Evolutionary conservation across 2,329 filamentous ascomycete genomes (phyloP).

Genomic region (Xylaria sp.): DNA sequence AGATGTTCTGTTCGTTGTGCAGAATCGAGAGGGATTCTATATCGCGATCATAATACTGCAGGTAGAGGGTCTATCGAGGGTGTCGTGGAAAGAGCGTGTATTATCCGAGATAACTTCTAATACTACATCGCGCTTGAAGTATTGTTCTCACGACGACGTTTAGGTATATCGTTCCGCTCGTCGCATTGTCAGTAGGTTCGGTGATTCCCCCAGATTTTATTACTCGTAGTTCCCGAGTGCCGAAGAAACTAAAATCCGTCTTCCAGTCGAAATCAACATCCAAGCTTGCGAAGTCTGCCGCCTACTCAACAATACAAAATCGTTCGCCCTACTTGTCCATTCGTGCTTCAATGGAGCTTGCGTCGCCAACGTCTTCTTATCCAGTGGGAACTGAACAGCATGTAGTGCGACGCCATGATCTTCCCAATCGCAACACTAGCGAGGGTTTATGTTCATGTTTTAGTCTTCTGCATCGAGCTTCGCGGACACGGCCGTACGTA

Average conservation of each 20-base stretch:
- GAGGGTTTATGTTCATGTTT: conserved; percentile 44
- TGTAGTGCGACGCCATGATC: conserved; percentile 29
- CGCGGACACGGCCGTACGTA: conserved; percentile 13
- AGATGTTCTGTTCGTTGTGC: not conserved
- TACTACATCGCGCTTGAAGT: too few relatives aligned
- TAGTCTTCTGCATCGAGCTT: conserved; percentile 21
- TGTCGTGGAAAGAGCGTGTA: not conserved
- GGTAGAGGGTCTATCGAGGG: not conserved
- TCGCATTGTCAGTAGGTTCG: not conserved
- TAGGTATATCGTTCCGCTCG: not conserved
- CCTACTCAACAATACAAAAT: conserved; percentile 13
- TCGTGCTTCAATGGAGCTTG: conserved; percentile 16
- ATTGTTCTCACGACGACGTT: not conserved
- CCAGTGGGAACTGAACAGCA: conserved; percentile 20
- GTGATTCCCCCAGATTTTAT: not conserved
- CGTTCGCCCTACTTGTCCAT: conserved; percentile 14
- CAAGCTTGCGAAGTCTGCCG: conserved; percentile 13
- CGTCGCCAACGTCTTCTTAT: conserved; percentile 21
- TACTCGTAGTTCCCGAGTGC: not conserved
- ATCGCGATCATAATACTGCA: not conserved
- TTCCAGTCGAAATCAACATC: conserved; percentile 15
- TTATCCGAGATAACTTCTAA: not conserved
- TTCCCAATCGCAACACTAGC: conserved; percentile 35
- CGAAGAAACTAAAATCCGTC: not conserved
- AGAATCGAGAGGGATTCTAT: not conserved